These are phyloP conservation scores for Fusarium pilosicola DNA, from an alignment of 2,329 filamentous ascomycete genomes.

Conservation along the genomic window DNA sequence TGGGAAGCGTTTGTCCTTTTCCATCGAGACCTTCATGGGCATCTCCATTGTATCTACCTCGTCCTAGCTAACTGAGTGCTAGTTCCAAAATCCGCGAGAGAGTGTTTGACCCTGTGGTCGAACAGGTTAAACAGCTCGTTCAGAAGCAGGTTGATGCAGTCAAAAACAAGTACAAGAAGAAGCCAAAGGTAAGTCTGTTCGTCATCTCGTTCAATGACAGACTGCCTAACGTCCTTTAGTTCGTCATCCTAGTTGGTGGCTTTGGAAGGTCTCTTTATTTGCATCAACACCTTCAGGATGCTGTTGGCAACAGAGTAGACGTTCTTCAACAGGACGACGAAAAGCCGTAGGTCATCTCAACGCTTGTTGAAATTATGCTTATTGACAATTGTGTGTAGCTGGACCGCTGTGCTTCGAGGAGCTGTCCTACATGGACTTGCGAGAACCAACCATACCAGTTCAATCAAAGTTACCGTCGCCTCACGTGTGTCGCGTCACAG, in stretches of 20 bases:
- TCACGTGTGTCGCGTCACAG: constrained; percentile 45
- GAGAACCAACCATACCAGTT: not conserved
- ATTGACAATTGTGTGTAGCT: constrained; percentile 34
- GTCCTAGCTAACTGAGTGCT: not conserved
- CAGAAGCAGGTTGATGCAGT: constrained; percentile 44
- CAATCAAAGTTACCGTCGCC: constrained; percentile 32
- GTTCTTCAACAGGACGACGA: constrained; percentile 47
- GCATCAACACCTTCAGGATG: constrained; percentile 32
- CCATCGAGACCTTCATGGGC: no score
- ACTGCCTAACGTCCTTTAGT: constrained; percentile 38
- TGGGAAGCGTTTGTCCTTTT: no score
- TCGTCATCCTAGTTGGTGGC: constrained; percentile 53
- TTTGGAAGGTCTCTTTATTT: constrained; percentile 51
- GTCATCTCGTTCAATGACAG: not conserved
- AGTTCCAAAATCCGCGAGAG: not conserved
- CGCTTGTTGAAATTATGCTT: not conserved
- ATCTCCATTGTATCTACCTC: not conserved
- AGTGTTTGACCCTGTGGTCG: constrained; percentile 42
- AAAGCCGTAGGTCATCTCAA: constrained; percentile 46
- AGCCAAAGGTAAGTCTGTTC: constrained; percentile 43
- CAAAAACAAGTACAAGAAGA: constrained; percentile 14
- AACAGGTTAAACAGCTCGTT: constrained; percentile 41
- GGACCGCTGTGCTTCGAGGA: constrained; percentile 50
- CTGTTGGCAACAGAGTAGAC: constrained; percentile 16
- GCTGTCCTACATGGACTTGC: constrained; percentile 46